Percentiles rank a stretch among this genome's conserved stretches.
Conservation (phyloP, 805 yeast species). For the Candida schatavii region DNA sequence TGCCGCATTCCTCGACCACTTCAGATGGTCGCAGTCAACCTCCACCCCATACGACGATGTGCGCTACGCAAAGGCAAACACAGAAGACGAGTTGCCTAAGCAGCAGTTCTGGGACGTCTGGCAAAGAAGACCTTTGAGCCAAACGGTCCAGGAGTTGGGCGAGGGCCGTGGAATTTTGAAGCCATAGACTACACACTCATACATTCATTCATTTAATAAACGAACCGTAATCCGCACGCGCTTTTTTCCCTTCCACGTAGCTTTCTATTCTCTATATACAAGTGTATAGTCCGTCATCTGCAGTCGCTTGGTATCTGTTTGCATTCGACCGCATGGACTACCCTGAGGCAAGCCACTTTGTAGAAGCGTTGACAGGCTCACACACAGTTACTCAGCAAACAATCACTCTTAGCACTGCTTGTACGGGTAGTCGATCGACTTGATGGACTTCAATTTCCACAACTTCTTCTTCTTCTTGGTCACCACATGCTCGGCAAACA, state of each 20-base stretch:
- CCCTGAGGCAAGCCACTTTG: too few relatives aligned
- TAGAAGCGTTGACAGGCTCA: too few relatives aligned
- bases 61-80: constrained; percentile 39
- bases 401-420: constrained; percentile 26
- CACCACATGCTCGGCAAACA: constrained; percentile 78
- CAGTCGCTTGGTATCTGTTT: too few relatives aligned
- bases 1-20: constrained; percentile 36
- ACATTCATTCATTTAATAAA: constrained; percentile 1
- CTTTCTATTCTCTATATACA: neutral
- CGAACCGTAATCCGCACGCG: too few relatives aligned
- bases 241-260: too few relatives aligned
- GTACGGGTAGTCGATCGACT: constrained; percentile 82
- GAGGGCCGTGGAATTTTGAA: constrained; percentile 57
- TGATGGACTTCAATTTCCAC: constrained; percentile 83
- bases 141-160: constrained; percentile 75
- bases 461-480: constrained; percentile 85
- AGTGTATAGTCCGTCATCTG: too few relatives aligned
- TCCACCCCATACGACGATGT: constrained; percentile 37
- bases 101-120: constrained; percentile 76
- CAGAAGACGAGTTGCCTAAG: constrained; percentile 30
- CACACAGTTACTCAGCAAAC: too few relatives aligned
- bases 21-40: constrained; percentile 40
- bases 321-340: too few relatives aligned
- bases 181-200: constrained; percentile 16
- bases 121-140: constrained; percentile 77